phyloP scores from a whole-genome alignment of 2,329 filamentous ascomycete species.

The Pestalotiopsis sp. region DNA sequence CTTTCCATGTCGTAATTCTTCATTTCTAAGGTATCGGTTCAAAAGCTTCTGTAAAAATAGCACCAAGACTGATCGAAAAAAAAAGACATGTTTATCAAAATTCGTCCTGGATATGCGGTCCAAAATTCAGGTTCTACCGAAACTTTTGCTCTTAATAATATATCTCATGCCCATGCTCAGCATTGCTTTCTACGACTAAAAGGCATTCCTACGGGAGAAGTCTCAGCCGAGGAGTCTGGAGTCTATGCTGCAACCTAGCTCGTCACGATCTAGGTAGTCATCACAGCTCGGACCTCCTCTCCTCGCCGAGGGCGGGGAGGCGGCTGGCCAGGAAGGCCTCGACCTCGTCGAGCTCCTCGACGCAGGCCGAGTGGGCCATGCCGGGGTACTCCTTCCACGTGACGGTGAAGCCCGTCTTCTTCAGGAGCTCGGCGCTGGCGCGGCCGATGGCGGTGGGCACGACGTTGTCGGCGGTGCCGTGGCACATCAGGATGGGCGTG shows the following conservation, averaged over 20 bases:
- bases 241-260: background rate
- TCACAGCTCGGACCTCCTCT: slow-evolving; percentile 41
- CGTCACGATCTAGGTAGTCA: background rate
- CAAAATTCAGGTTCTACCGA: no score
- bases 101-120: no score
- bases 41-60: no score
- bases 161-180: no score
- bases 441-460: slow-evolving; percentile 72
- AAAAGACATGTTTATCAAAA: no score
- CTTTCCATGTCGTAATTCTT: no score
- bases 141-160: no score
- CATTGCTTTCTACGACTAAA: no score
- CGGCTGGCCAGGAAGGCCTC: slow-evolving; percentile 58
- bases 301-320: slow-evolving; percentile 43
- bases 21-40: no score
- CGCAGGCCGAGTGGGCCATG: slow-evolving; percentile 75
- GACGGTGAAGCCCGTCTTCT: slow-evolving; percentile 71
- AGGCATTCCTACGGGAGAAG: background rate
- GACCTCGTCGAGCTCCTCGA: slow-evolving; percentile 80
- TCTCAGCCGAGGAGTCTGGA: background rate
- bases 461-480: slow-evolving; percentile 78
- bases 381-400: slow-evolving; percentile 74
- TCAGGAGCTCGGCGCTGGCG: slow-evolving; percentile 67
- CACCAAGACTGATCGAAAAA: no score
- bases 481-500: slow-evolving; percentile 86